Percentiles rank a stretch among this genome's conserved stretches.
These are phyloP conservation scores for Vaccinium vitisidaea DNA, from an alignment of 148 eudicot species.

Conservation along the genomic window DNA sequence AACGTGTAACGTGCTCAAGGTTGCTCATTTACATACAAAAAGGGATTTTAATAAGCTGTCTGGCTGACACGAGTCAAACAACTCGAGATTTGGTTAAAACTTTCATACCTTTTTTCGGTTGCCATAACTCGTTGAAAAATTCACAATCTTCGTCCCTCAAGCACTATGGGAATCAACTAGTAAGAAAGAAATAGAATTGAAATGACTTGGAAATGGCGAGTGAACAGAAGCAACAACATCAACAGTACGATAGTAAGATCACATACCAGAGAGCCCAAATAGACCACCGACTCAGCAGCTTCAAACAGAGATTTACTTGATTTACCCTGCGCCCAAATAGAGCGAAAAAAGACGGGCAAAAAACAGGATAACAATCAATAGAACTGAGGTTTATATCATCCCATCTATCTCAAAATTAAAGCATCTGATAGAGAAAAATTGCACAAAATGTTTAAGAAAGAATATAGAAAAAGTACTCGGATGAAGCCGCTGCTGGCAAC, in stretches of 20 bases:
- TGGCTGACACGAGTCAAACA: not conserved
- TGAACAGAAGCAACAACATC: not conserved
- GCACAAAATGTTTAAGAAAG: not conserved
- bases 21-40: not conserved
- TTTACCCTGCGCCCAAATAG: slow-evolving; percentile 36
- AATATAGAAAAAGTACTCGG: not conserved
- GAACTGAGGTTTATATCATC: slow-evolving; percentile 15
- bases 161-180: not conserved
- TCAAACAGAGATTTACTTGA: slow-evolving; percentile 19
- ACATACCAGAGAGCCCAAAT: slow-evolving; percentile 40
- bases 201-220: not conserved
- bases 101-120: not conserved
- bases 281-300: slow-evolving; percentile 20
- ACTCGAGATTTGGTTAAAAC: not conserved
- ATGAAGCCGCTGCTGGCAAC: not conserved
- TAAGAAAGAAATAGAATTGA: not conserved
- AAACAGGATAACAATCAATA: slow-evolving; percentile 13
- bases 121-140: not conserved
- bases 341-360: slow-evolving; percentile 12
- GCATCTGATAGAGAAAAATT: not conserved
- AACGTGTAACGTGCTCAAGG: not conserved
- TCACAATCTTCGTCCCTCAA: not conserved
- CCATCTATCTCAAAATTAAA: slow-evolving; percentile 14
- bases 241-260: slow-evolving; percentile 14
- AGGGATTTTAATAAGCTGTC: not conserved